Percentiles rank a stretch among this genome's conserved stretches.
phyloP scores from a whole-genome alignment of 306 rosid species.

The Quercus alba region DNA sequence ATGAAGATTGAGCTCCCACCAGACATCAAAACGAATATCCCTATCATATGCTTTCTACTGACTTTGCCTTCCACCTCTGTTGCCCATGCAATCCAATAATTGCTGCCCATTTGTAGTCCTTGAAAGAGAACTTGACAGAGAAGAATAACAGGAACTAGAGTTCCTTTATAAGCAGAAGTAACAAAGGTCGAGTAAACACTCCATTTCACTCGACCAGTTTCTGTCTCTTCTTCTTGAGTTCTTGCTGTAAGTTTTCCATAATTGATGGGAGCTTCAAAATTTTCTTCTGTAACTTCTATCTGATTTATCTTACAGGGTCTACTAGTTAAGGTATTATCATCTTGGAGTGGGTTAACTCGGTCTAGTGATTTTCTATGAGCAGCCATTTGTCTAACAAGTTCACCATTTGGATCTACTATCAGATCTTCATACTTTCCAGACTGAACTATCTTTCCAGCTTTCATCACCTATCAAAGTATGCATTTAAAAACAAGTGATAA shows the following conservation, averaged over 20 bases:
- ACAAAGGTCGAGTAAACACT: slow-evolving; percentile 80
- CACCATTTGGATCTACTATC: slow-evolving; percentile 50
- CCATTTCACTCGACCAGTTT: slow-evolving; percentile 87
- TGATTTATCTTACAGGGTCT: slow-evolving; percentile 41
- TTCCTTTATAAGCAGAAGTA: slow-evolving; percentile 70
- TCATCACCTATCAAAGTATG: slow-evolving; percentile 56
- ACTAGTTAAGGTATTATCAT: slow-evolving; percentile 28
- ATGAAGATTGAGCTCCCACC: slow-evolving; percentile 86
- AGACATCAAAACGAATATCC: slow-evolving; percentile 58
- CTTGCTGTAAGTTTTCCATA: slow-evolving; percentile 33
- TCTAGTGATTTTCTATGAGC: slow-evolving; percentile 70
- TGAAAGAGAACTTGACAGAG: slow-evolving; percentile 82
- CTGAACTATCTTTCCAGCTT: slow-evolving; percentile 66
- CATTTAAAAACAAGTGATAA: background rate
- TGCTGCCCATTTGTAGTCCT: slow-evolving; percentile 84
- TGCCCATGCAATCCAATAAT: slow-evolving; percentile 97
- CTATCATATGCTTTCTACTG: slow-evolving; percentile 44
- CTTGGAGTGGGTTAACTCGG: slow-evolving; percentile 50
- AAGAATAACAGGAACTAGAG: slow-evolving; percentile 80
- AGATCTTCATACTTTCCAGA: slow-evolving; percentile 71
- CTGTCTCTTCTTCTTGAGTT: slow-evolving; percentile 63
- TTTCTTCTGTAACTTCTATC: slow-evolving; percentile 57
- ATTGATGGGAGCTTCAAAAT: slow-evolving; percentile 23
- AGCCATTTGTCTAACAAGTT: slow-evolving; percentile 72
- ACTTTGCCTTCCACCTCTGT: slow-evolving; percentile 52